Evolutionary conservation across 2,329 filamentous ascomycete species (phyloP), one percentile per base, ranked within the genome.

Genomic region (Conoideocrella luteorostrata): DNA sequence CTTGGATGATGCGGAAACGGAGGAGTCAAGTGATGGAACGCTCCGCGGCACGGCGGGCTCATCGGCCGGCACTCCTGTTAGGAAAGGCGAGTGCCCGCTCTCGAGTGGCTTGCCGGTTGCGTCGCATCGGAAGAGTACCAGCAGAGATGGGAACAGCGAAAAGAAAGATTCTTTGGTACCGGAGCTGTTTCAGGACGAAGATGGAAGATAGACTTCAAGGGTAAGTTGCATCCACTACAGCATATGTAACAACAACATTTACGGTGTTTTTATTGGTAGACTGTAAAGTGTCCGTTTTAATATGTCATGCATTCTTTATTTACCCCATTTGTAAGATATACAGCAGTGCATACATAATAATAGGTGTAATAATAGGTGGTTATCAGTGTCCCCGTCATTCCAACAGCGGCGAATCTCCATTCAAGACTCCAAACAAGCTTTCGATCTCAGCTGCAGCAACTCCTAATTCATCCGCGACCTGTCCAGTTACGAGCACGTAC

Each of bases 401-500:
- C 30, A 52, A 33, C 11, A 54, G 38, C 17, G 42, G 29, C 4
- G 39, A 41, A 24, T 53, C 49, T 26, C 44, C 49, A 26, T 44
- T 68, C 44, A 82, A 58, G 28, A 77, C 67, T 2, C 78, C 78
- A 62, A 78, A 81, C 20, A 82, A 56, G 1, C 65, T 66, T 57
- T 80, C 77, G 30, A 82, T 68, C 56, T 80, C 77, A 51, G 64
- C 68, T 49, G 77, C 72, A 18, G 79, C 71, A 11, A 68, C 64
- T 54, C 70, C 67, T n/a, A 82, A 65, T 59, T 81, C 78, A 44
- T 79, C 75, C 4, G 75, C 75, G 11, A 82, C 70, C 58, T 81
- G 77, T 24, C 76, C 75, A 1, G 78, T 82, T 33, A 82, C 75
- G 26, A 82, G 64, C 9, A 76, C 84, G 66, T 94, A 95, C n/a